Evolutionary conservation across 805 yeast species (phyloP), one percentile per base, ranked within the genome.

Genomic region (Zygosaccharomyces bailii): DNA sequence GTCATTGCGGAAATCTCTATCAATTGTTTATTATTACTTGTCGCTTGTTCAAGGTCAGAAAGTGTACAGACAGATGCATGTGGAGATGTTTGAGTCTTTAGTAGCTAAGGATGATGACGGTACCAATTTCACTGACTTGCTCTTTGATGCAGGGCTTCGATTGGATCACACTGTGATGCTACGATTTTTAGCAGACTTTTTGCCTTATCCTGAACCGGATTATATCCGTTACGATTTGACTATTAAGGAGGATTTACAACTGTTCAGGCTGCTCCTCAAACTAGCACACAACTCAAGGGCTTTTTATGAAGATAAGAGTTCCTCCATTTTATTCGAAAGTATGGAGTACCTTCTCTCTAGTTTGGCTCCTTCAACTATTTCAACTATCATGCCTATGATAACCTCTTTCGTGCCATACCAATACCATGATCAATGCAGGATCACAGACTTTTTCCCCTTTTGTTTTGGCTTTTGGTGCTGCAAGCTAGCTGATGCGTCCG

Each of bases 391-490:
- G 39, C 72, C 79, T 9, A 71, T 79, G 11, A 66, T 84, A 57
- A 67, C 75, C 0, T 70, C 78, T 2, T 54, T 79, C 36, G 62
- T 83, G 13, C 93, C 93, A 2, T 55, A 58, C 4, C 59, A 56
- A 18, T 61, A 66, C 43, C 52, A 51, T 9, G 52, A 63, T 1
- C 57, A 60, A 4, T 47, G 61, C 6, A 78, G 73, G 46, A 73
- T 78, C 2, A 68, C 78, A 21, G 75, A 79, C 49, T 80, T 82
- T 52, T 59, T 86, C 21, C 81, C 90, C 0, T 66, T 86, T 2
- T 59, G 87, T 5, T 86, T 86, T 52, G 80, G 85, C 48, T 65
- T 86, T 34, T 88, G 96, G 96, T 59, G 76, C 2, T 70, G 80
- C 48, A 64, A 79, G 33, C 65, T 74, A 53, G 65, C 71, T 46